phyloP scores from a whole-genome alignment of 2,329 filamentous ascomycete genomes.

The Leptographium flavum region DNA sequence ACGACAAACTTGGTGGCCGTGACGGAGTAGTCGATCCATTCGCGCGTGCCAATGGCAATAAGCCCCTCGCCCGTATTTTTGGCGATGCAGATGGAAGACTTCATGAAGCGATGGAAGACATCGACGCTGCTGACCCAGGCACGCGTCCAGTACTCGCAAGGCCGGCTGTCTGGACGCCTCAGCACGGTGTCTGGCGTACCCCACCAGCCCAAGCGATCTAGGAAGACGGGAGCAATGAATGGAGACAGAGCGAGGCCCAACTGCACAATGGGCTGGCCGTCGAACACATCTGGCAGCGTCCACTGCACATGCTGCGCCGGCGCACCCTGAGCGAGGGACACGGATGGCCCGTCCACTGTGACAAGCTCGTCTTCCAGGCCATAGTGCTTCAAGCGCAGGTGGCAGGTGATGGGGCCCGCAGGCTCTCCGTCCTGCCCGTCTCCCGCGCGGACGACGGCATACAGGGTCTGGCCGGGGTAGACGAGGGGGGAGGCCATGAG shows the following conservation, averaged over 20 bases:
- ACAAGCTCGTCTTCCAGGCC: constrained; percentile 5
- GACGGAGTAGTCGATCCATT: constrained; percentile 17
- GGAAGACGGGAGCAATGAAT: constrained; percentile 8
- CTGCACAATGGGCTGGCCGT: constrained; percentile 15
- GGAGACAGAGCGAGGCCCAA: constrained; percentile 10
- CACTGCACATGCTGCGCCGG: constrained; percentile 8
- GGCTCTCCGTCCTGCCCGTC: not conserved
- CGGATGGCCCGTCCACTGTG: constrained; percentile 1
- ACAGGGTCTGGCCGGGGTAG: constrained; percentile 16
- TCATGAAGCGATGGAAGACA: constrained; percentile 10
- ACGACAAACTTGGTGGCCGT: constrained; percentile 12
- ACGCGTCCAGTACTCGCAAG: constrained; percentile 14
- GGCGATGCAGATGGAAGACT: constrained; percentile 13
- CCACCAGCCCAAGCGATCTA: constrained; percentile 13
- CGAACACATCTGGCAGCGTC: constrained; percentile 12
- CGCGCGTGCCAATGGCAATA: constrained; percentile 18
- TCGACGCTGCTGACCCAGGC: constrained; percentile 17
- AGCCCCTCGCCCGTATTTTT: constrained; percentile 18
- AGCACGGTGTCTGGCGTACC: constrained; percentile 9
- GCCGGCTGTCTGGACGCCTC: constrained; percentile 2
- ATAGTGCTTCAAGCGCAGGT: constrained; percentile 9
- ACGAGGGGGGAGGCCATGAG: constrained; percentile 16
- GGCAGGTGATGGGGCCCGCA: not conserved
- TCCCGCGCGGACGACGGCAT: constrained; percentile 7
- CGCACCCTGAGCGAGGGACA: constrained; percentile 4